phyloP scores from a whole-genome alignment of 306 rosid genomes.

The Cicer pinnatifidum region DNA sequence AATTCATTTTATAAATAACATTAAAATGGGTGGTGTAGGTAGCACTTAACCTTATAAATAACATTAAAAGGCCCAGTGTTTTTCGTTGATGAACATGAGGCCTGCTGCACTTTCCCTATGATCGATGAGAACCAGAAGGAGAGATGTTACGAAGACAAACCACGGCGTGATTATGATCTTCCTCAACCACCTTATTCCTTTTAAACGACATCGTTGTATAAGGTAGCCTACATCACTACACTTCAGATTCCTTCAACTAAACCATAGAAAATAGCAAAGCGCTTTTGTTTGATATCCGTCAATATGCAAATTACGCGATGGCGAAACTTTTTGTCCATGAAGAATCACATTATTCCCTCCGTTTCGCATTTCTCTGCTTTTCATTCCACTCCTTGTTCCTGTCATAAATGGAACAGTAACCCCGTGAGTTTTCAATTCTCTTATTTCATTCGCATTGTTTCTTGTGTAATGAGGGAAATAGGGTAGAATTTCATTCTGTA shows the following conservation, averaged over 20 bases:
- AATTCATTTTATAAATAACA: no score
- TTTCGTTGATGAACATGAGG: no score
- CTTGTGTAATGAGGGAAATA: background rate
- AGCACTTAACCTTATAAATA: no score
- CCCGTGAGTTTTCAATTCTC: conserved; percentile 51
- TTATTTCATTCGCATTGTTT: background rate
- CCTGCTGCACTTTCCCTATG: no score
- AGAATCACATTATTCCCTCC: conserved; percentile 49
- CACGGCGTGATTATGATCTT: conserved; percentile 9
- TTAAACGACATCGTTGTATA: conserved; percentile 31
- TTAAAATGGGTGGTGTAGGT: no score
- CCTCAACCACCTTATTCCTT: conserved; percentile 21
- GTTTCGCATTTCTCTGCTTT: conserved; percentile 52
- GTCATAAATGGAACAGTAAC: conserved; percentile 55
- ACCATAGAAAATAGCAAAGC: background rate
- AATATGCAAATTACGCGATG: conserved; percentile 66
- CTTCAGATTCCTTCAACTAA: conserved; percentile 21
- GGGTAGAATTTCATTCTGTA: no score
- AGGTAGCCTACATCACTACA: no score
- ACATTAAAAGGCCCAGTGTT: no score
- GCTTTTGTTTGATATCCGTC: background rate
- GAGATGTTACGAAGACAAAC: conserved; percentile 2
- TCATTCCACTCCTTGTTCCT: conserved; percentile 66
- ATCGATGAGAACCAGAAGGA: no score
- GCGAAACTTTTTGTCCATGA: conserved; percentile 55